phyloP scores from a whole-genome alignment of 768 basidiomycete species.

The Hydnum rufescens region DNA sequence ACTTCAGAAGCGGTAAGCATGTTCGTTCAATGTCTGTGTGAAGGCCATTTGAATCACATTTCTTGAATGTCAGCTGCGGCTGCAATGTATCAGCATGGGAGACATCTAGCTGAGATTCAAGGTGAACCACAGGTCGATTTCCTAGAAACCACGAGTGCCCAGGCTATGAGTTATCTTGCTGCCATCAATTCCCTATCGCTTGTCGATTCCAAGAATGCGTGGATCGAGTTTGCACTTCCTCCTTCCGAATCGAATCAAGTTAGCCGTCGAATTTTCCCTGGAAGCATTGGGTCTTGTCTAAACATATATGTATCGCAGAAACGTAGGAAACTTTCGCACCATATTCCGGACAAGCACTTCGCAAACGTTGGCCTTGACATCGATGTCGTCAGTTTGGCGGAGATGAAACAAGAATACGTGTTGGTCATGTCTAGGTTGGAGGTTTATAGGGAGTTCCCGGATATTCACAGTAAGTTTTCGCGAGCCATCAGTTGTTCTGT shows the following conservation, averaged over 20 bases:
- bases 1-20: conserved; percentile 73
- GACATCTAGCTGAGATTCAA: conserved; percentile 39
- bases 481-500: neutral
- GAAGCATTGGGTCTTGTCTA: conserved; percentile 1
- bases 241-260: conserved; percentile 26
- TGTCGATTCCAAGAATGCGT: conserved; percentile 61
- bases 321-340: conserved; percentile 46
- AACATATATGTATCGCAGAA: conserved; percentile 31
- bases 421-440: conserved; percentile 61
- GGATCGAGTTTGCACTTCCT: conserved; percentile 52
- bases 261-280: conserved; percentile 3
- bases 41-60: conserved; percentile 3
- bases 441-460: conserved; percentile 46
- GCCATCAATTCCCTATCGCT: conserved; percentile 79
- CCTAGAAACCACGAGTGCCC: conserved; percentile 44
- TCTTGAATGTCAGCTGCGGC: conserved; percentile 41
- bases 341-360: conserved; percentile 61
- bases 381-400: conserved; percentile 60
- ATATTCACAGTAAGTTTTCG: conserved; percentile 49
- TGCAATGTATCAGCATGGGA: conserved; percentile 82
- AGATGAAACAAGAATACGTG: conserved; percentile 62
- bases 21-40: neutral
- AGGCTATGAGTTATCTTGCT: conserved; percentile 50
- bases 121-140: conserved; percentile 26
- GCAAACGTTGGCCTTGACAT: conserved; percentile 40